A percentile compares a stretch with the other conserved stretches of the same genome.
Evolutionary conservation across 176 grass and related monocot genomes (phyloP).

Genomic region (Poa annua): DNA sequence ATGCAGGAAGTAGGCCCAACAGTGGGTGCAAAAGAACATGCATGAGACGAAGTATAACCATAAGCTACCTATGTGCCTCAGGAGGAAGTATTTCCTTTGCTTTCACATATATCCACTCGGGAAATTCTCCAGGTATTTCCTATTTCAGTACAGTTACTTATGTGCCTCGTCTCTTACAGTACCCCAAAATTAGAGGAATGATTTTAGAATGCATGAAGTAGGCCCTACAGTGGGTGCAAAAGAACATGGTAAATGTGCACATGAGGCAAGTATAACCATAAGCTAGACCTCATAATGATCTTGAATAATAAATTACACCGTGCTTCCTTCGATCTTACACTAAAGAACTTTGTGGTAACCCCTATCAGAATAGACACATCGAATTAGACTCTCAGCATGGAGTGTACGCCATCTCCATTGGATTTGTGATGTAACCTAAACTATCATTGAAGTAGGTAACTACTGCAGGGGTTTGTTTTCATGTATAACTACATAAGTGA

Average conservation of each 20-base stretch:
- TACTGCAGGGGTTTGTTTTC: background rate
- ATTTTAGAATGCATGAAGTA: background rate
- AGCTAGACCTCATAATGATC: background rate
- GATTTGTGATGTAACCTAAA: background rate
- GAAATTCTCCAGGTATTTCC: background rate
- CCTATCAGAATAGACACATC: background rate
- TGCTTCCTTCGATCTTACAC: background rate
- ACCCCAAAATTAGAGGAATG: background rate
- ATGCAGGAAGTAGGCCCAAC: background rate
- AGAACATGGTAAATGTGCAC: background rate
- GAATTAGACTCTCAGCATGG: background rate
- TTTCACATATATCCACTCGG: background rate
- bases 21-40: background rate
- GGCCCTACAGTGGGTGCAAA: background rate
- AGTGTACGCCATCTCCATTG: background rate
- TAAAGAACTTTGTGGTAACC: background rate
- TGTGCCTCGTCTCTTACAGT: background rate
- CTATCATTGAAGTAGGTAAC: conserved; percentile 2
- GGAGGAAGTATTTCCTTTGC: too few relatives aligned
- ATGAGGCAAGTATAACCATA: background rate
- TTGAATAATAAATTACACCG: background rate
- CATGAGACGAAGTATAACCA: background rate
- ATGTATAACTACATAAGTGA: background rate
- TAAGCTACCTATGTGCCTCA: too few relatives aligned
- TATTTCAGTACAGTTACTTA: background rate